A percentile compares a stretch with the other conserved stretches of the same genome.
These are phyloP conservation scores for Iberis pinnata DNA, from an alignment of 345 rosid genomes.

Conservation along the genomic window DNA sequence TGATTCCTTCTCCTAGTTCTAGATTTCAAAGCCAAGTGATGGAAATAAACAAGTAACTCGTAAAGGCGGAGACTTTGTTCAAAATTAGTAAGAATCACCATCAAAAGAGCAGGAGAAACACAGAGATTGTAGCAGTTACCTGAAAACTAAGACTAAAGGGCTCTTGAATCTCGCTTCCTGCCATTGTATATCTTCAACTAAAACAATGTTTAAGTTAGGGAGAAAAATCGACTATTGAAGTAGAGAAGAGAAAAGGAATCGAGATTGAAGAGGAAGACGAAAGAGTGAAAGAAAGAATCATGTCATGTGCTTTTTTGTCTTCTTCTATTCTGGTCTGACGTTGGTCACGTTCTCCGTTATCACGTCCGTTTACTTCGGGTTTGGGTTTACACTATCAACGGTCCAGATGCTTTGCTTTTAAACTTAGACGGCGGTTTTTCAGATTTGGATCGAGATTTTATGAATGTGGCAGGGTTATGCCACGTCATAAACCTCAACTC, in stretches of 20 bases:
- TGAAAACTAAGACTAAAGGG: constrained; percentile 51
- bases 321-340: constrained; percentile 19
- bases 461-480: constrained; percentile 19
- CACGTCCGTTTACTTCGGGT: constrained; percentile 25
- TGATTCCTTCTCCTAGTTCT: background rate
- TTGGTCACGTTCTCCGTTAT: constrained; percentile 32
- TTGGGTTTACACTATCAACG: constrained; percentile 18
- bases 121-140: constrained; percentile 33
- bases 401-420: constrained; percentile 14
- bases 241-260: constrained; percentile 15
- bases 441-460: constrained; percentile 21
- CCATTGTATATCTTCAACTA: constrained; percentile 36
- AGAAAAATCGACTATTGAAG: background rate
- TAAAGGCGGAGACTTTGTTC: background rate
- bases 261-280: constrained; percentile 19
- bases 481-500: constrained; percentile 17
- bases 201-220: background rate
- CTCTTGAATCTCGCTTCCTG: constrained; percentile 54
- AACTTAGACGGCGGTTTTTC: constrained; percentile 25
- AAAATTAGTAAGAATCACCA: constrained; percentile 12
- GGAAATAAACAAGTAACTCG: background rate
- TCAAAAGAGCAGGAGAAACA: background rate
- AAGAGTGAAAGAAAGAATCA: constrained; percentile 23
- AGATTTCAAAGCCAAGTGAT: background rate
- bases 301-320: constrained; percentile 31